A percentile compares a stretch with the other conserved stretches of the same genome.
Evolutionary conservation across 2,329 filamentous ascomycete genomes (phyloP).

Genomic region (Harringtonia lauricola): DNA sequence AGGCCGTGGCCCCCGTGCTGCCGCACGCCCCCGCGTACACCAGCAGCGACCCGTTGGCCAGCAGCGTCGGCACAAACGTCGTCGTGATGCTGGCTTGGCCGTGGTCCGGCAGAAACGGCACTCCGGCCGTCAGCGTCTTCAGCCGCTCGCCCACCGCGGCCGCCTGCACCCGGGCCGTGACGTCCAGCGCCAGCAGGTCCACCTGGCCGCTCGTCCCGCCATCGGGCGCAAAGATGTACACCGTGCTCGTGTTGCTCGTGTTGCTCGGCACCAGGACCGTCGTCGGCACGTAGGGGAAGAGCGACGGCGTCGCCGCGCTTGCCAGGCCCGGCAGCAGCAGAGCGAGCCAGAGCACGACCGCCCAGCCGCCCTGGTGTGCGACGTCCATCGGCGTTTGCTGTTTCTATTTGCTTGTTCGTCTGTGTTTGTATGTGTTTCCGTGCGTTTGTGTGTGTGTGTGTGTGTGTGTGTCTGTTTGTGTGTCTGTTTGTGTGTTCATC

Average conservation of each 20-base stretch:
- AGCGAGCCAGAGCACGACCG: too few species aligned
- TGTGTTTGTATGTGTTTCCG: too few species aligned
- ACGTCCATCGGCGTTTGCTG: too few species aligned
- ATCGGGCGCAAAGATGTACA: slow-evolving; percentile 59
- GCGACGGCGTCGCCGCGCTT: slow-evolving; percentile 22
- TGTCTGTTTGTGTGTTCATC: too few species aligned
- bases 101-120: slow-evolving; percentile 51
- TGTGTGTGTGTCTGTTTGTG: too few species aligned
- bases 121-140: slow-evolving; percentile 38
- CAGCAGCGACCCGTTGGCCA: slow-evolving; percentile 56
- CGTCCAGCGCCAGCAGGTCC: slow-evolving; percentile 53
- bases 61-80: slow-evolving; percentile 58
- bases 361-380: not conserved
- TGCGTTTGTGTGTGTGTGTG: too few species aligned
- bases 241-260: slow-evolving; percentile 32
- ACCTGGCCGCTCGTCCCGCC: slow-evolving; percentile 23
- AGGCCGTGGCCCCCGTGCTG: slow-evolving; percentile 44
- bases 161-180: slow-evolving; percentile 44
- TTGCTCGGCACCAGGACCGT: slow-evolving; percentile 50
- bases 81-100: slow-evolving; percentile 25
- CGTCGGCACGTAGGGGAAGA: slow-evolving; percentile 68
- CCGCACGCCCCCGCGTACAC: slow-evolving; percentile 65
- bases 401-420: too few species aligned
- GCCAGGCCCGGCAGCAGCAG: too few species aligned
- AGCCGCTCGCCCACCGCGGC: slow-evolving; percentile 25